Percentiles rank a stretch among this genome's conserved stretches.
Conservation (phyloP, 192 early-diverging fungal genomes). For the Backusella circina region DNA sequence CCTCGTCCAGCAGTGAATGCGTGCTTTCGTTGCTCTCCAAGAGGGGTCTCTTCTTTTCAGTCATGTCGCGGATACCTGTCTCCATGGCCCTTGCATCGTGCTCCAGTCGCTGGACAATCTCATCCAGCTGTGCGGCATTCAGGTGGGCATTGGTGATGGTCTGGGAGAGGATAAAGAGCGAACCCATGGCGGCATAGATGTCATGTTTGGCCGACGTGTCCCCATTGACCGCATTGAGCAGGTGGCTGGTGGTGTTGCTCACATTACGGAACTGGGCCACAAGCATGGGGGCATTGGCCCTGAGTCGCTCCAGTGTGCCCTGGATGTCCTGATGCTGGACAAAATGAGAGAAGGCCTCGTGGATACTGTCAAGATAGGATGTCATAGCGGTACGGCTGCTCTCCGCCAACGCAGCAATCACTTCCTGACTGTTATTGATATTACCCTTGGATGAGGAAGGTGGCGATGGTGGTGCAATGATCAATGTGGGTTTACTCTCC, state of each 20-base stretch:
- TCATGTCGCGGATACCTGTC: neutral
- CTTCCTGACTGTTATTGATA: neutral
- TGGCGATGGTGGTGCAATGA: neutral
- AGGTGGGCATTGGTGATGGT: conserved; percentile 20
- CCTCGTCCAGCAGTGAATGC: neutral
- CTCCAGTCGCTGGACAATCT: neutral
- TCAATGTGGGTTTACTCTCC: conserved; percentile 13
- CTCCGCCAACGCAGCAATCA: neutral
- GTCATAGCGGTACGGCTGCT: neutral
- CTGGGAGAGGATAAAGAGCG: conserved; percentile 24
- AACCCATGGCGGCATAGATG: conserved; percentile 28
- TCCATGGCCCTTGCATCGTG: neutral
- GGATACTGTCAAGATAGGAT: conserved; percentile 12
- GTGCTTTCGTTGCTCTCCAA: neutral
- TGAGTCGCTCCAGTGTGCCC: neutral
- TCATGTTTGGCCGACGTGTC: conserved; percentile 11
- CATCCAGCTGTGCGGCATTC: neutral
- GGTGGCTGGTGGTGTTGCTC: conserved; percentile 28
- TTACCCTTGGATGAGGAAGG: neutral
- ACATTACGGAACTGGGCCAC: conserved; percentile 37
- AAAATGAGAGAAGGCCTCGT: neutral
- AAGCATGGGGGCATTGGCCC: conserved; percentile 23
- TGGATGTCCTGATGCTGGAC: neutral
- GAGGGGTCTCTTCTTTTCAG: neutral
- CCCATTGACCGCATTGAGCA: conserved; percentile 19